Conservation (phyloP, 345 rosid species). For the Orychophragmus violaceus region DNA sequence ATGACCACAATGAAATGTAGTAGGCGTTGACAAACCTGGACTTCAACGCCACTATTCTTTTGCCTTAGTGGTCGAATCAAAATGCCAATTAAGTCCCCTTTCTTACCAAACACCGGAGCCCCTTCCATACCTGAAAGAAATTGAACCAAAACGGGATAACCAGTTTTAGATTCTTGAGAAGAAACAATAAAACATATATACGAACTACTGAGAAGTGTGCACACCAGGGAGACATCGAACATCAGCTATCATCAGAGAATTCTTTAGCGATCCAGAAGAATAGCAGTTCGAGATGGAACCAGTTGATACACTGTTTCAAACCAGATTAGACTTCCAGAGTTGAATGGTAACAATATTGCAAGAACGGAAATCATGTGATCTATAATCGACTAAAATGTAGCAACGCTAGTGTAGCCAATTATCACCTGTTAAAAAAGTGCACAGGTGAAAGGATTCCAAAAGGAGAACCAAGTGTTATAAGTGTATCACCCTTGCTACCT, state of each 20-base stretch:
- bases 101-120: constrained; percentile 67
- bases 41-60: constrained; percentile 69
- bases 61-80: constrained; percentile 79
- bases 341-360: neutral
- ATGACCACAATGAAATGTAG: constrained; percentile 22
- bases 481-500: constrained; percentile 55
- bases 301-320: constrained; percentile 60
- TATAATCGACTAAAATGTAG: neutral
- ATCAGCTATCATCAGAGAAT: constrained; percentile 82
- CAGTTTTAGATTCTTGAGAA: constrained; percentile 9
- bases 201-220: constrained; percentile 24
- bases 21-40: constrained; percentile 64
- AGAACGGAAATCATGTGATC: neutral
- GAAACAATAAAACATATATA: constrained; percentile 12
- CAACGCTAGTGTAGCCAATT: neutral
- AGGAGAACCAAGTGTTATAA: constrained; percentile 88
- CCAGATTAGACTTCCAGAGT: constrained; percentile 5
- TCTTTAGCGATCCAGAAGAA: constrained; percentile 51
- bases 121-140: constrained; percentile 79
- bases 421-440: constrained; percentile 88
- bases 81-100: constrained; percentile 54
- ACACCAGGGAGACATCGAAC: constrained; percentile 93
- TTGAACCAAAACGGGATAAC: constrained; percentile 9
- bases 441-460: constrained; percentile 83
- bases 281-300: constrained; percentile 79